Conservation (phyloP, 192 early-diverging fungal species). For the Umbelopsis isabellina region DNA sequence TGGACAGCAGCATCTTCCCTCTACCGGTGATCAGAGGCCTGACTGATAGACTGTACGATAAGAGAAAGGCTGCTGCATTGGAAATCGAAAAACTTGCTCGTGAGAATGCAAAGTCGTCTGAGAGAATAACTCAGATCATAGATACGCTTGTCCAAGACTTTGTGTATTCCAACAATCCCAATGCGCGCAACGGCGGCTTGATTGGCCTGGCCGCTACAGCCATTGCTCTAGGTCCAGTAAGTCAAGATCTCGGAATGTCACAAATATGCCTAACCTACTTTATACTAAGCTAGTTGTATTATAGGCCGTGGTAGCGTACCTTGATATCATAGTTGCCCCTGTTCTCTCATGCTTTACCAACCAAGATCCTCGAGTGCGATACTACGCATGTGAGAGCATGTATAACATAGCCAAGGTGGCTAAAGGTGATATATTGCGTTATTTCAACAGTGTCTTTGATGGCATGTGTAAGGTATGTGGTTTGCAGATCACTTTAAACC, state of each 20-base stretch:
- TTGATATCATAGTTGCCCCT: conserved; percentile 88
- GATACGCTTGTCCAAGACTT: conserved; percentile 83
- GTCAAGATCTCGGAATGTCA: conserved; percentile 14
- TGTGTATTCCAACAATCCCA: conserved; percentile 83
- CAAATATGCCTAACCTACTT: not conserved
- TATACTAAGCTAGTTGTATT: not conserved
- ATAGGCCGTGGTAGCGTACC: conserved; percentile 61
- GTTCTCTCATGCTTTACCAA: conserved; percentile 92
- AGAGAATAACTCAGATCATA: conserved; percentile 72
- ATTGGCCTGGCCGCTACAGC: conserved; percentile 89
- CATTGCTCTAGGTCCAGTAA: conserved; percentile 84
- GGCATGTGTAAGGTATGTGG: conserved; percentile 82
- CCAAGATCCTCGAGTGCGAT: conserved; percentile 90
- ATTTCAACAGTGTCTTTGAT: conserved; percentile 98
- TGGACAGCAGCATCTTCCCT: conserved; percentile 32
- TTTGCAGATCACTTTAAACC: not conserved
- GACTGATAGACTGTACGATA: conserved; percentile 92
- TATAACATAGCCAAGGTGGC: conserved; percentile 99
- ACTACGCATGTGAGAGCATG: conserved; percentile 98
- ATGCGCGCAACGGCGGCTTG: conserved; percentile 91
- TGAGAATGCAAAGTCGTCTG: conserved; percentile 63
- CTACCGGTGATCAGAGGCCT: conserved; percentile 68
- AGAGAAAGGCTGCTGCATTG: conserved; percentile 87
- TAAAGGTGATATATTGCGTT: conserved; percentile 81
- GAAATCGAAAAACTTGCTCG: conserved; percentile 89